Base-by-base conservation (phyloP, 23 red algal species). In the Agarophyton chilense region DNA sequence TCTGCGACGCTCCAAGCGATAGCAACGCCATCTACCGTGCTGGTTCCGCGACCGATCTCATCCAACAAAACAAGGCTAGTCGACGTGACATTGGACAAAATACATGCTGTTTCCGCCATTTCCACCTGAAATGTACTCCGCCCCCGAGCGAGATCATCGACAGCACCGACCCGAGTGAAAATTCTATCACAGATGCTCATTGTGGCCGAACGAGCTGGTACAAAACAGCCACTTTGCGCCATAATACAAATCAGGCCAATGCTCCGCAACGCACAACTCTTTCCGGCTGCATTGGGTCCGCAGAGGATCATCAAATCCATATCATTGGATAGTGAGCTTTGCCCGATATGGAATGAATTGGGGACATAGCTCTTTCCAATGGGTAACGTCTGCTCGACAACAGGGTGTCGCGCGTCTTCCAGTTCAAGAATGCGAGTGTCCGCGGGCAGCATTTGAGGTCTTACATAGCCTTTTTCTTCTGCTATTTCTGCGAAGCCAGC, bases 121-220 rank as follows among this genome's bases (percentile, higher is more conserved):
- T 98, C 96, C 34, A 98, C 93, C 63, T 93, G 84, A 81, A 98
- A 98, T 40, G 96, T 98, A 51, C 86, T 92, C 78, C 91, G 88
- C 35, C 92, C 96, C 11, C 82, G 82, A 19, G 86, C 82, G 25
- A 98, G 58, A 65, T 98, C 93, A 79, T 98, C 96, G 21, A 94
- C 89, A 38, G 96, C 96, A 4, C 96, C 96, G 24, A 98, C 93
- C 25, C 96, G 77, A 29, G 96, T 95, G 72, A 95, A 98, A 28
- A 98, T 90, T 53, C 89, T 40, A 56, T 95, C 93, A 33, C 83
- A 52, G 52, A 95, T 52, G 73, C 81, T 87, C 39, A 98, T 35
- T 40, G 25, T 22, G 21, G 93, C 93, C 28, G 50, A 62, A 35
- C 52, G 9, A 4, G 96, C 96, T 16, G 96, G 96, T 19, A 98